A percentile compares a stretch with the other conserved stretches of the same genome.
Conservation (phyloP, 2,329 filamentous ascomycete genomes). For the Penicillium sp. region DNA sequence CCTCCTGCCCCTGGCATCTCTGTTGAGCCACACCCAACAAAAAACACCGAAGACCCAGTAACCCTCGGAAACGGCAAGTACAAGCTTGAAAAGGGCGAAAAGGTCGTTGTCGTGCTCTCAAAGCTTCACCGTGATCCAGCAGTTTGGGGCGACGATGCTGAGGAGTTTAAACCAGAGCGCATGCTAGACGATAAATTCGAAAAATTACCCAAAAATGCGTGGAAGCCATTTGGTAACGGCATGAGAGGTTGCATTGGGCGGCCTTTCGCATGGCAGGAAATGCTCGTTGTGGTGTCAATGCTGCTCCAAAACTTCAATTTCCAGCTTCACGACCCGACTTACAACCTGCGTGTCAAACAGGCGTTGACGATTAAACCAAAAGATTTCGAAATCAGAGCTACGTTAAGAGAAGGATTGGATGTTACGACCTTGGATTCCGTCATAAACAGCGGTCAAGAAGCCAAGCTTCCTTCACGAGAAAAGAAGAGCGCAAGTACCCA, state of each 20-base stretch:
- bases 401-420: slow-evolving; percentile 49
- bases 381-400: slow-evolving; percentile 59
- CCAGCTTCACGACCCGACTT: slow-evolving; percentile 54
- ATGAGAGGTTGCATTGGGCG: slow-evolving; percentile 67
- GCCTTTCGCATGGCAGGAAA: slow-evolving; percentile 72
- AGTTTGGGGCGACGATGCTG: slow-evolving; percentile 63
- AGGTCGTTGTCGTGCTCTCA: slow-evolving; percentile 48
- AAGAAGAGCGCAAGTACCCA: not conserved
- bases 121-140: slow-evolving; percentile 59
- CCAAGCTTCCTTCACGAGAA: not conserved
- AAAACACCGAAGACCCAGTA: slow-evolving; percentile 31
- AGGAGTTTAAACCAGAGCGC: slow-evolving; percentile 65
- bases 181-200: slow-evolving; percentile 69
- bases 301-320: slow-evolving; percentile 71
- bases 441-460: slow-evolving; percentile 25
- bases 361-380: slow-evolving; percentile 44
- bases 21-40: slow-evolving; percentile 46
- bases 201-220: slow-evolving; percentile 36
- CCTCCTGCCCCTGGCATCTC: slow-evolving; percentile 56
- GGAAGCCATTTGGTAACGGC: slow-evolving; percentile 74
- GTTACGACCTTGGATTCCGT: slow-evolving; percentile 39
- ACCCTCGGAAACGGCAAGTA: slow-evolving; percentile 53
- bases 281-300: slow-evolving; percentile 58
- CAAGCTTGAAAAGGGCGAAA: slow-evolving; percentile 50
- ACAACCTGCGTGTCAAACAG: slow-evolving; percentile 36